A percentile compares a stretch with the other conserved stretches of the same genome.
phyloP scores from a whole-genome alignment of 192 early-diverging fungal genomes.

The Chytriomyces sp. region DNA sequence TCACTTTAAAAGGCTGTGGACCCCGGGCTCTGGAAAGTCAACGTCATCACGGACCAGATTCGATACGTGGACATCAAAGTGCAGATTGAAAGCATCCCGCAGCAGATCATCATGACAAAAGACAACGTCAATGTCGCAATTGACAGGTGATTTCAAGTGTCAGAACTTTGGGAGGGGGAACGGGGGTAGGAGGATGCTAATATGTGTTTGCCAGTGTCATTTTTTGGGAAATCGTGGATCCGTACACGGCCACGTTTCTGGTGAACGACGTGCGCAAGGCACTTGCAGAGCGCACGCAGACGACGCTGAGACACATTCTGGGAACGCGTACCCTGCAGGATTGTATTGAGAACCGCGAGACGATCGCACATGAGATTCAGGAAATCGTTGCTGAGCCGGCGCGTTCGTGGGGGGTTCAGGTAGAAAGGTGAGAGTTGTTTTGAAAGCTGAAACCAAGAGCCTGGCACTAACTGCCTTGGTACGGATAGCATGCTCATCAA shows the following conservation, averaged over 20 bases:
- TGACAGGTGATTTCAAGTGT: too few species aligned
- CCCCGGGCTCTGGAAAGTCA: slow-evolving; percentile 53
- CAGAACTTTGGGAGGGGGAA: too few species aligned
- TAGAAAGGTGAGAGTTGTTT: too few species aligned
- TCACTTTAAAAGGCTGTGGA: too few species aligned
- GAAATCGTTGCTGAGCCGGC: slow-evolving; percentile 81
- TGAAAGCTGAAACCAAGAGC: too few species aligned
- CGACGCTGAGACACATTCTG: slow-evolving; percentile 82
- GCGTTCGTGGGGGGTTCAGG: slow-evolving; percentile 69
- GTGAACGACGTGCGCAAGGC: slow-evolving; percentile 77
- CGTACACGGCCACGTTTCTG: slow-evolving; percentile 63
- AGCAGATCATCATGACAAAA: slow-evolving; percentile 83
- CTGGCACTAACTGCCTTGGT: too few species aligned
- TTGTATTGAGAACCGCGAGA: slow-evolving; percentile 85
- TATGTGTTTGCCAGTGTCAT: slow-evolving; percentile 83
- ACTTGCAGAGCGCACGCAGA: slow-evolving; percentile 85
- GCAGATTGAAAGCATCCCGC: slow-evolving; percentile 62
- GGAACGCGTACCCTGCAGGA: slow-evolving; percentile 85
- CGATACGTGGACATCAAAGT: slow-evolving; percentile 62
- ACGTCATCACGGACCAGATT: slow-evolving; percentile 46
- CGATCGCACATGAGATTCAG: slow-evolving; percentile 83
- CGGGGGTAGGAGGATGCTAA: too few species aligned
- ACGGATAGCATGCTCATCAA: slow-evolving; percentile 89
- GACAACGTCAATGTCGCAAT: slow-evolving; percentile 87
- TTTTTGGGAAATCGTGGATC: slow-evolving; percentile 69